phyloP scores from a whole-genome alignment of 208 protist species.

The Trypanosoma scelopori region DNA sequence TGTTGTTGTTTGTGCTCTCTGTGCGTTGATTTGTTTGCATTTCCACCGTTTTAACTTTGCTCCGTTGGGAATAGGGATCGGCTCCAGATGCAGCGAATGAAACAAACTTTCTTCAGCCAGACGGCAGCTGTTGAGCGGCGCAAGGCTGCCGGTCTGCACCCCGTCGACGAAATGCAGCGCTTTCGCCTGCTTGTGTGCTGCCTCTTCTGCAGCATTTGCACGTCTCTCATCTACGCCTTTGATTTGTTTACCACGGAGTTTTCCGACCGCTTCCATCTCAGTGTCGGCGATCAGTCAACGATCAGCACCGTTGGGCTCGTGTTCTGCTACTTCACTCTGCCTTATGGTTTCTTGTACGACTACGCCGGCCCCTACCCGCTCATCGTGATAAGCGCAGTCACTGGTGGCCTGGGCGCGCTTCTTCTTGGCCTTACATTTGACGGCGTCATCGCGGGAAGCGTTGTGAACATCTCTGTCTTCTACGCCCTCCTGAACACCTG shows the following conservation, averaged over 20 bases:
- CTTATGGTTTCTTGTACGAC: slow-evolving; percentile 56
- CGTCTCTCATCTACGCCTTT: slow-evolving; percentile 65
- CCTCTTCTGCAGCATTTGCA: slow-evolving; percentile 67
- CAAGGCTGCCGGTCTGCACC: slow-evolving; percentile 36
- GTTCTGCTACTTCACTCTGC: slow-evolving; percentile 44
- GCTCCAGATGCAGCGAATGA: neutral
- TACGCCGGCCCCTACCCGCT: slow-evolving; percentile 41
- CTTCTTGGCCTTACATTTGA: slow-evolving; percentile 28
- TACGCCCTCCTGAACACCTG: slow-evolving; percentile 57
- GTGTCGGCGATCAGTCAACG: slow-evolving; percentile 61
- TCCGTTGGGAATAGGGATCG: neutral
- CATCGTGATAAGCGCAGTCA: slow-evolving; percentile 27
- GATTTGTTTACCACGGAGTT: slow-evolving; percentile 72
- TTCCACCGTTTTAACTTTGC: neutral
- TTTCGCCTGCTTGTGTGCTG: slow-evolving; percentile 61
- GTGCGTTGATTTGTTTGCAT: neutral
- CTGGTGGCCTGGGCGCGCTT: slow-evolving; percentile 35
- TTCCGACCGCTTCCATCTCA: slow-evolving; percentile 71
- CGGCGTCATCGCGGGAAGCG: slow-evolving; percentile 31
- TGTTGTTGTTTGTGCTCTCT: neutral
- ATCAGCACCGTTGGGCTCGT: slow-evolving; percentile 55
- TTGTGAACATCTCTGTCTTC: slow-evolving; percentile 42
- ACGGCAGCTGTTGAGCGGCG: slow-evolving; percentile 30
- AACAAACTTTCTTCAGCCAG: slow-evolving; percentile 35
- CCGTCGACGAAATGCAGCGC: slow-evolving; percentile 54